A percentile compares a stretch with the other conserved stretches of the same genome.
Evolutionary conservation across 2,329 filamentous ascomycete genomes (phyloP).

Genomic region (Colletotrichum sp.): DNA sequence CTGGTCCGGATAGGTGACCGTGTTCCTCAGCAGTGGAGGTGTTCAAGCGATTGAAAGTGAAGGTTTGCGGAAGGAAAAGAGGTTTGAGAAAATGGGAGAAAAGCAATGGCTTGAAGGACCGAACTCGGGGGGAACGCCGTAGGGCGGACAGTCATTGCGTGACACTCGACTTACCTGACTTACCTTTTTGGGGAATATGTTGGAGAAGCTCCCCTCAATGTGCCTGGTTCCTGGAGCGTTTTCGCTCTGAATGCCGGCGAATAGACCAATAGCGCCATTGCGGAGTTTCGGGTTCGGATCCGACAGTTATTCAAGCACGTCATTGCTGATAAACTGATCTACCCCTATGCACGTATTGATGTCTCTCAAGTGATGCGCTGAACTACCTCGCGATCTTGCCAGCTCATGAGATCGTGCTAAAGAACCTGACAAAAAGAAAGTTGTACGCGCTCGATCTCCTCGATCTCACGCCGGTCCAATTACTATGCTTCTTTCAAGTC

Average conservation of each 20-base stretch:
- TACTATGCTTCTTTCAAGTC: neutral
- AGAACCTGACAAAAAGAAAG: neutral
- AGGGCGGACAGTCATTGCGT: neutral
- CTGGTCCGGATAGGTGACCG: neutral
- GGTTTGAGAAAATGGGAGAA: neutral
- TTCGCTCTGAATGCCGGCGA: neutral
- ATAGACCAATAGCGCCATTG: neutral
- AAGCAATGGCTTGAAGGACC: neutral
- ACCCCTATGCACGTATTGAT: neutral
- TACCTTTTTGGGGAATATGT: neutral
- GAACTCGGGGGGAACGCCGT: neutral
- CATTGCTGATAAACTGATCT: neutral
- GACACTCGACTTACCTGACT: neutral
- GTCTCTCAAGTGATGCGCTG: neutral
- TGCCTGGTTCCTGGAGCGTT: slow-evolving; percentile 1
- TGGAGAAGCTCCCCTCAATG: neutral
- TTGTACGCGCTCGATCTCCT: neutral
- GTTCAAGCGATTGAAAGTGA: neutral
- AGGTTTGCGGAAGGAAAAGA: neutral
- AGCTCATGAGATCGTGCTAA: neutral
- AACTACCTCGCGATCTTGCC: neutral
- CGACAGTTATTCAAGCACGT: neutral
- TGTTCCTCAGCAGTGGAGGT: neutral
- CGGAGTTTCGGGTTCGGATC: slow-evolving; percentile 4
- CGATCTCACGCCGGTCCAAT: neutral